Evolutionary conservation across 345 rosid species (phyloP), one percentile per base, ranked within the genome.

Genomic region (Lumnitzera racemosa): DNA sequence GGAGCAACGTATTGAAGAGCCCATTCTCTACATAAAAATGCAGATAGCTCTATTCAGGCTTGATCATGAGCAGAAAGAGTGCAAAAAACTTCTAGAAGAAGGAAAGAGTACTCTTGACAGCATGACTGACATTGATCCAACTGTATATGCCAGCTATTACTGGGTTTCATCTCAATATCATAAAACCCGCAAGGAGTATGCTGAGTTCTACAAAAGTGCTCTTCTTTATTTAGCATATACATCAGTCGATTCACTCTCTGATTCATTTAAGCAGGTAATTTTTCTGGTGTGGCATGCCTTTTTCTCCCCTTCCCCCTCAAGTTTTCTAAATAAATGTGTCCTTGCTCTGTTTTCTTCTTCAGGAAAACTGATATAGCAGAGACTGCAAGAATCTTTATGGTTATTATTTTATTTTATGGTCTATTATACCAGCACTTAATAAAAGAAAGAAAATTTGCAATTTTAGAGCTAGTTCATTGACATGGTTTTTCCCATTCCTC

Each of bases 71-170:
- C 90, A 81, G 69, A 90, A 87, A 67, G 98, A 83, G 69, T 85
- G 91, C 80, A 95, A 90, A 77, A 82, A 81, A 65, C 84, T 88
- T 77, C 80, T 95, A 61, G 99, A 95, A 12, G 91, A 85, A 79
- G 98, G 96, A 51, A 87, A 87, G 76, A 82, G 73, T 51, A 84
- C 86, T 24, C 89, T 88, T 43, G 96, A 90, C 80, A 80, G 90
- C 58, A 88, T 95, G 96, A 95, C 96, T 31, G 99, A 95, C 70
- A 95, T 95, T 57, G 99, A 95, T 77, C 99, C 99, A 16, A 82
- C 99, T 0, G 99, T 95, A 4, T 76, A 86, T 67, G 92, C 96
- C 52, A 90, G 77, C 74, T 88, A 80, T 61, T 88, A 85, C 66
- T 90, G 99, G 99, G 90, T 90, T 58, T 83, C 99, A 50, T 90